Conservation (phyloP, 345 rosid species). For the Citrus sp. region DNA sequence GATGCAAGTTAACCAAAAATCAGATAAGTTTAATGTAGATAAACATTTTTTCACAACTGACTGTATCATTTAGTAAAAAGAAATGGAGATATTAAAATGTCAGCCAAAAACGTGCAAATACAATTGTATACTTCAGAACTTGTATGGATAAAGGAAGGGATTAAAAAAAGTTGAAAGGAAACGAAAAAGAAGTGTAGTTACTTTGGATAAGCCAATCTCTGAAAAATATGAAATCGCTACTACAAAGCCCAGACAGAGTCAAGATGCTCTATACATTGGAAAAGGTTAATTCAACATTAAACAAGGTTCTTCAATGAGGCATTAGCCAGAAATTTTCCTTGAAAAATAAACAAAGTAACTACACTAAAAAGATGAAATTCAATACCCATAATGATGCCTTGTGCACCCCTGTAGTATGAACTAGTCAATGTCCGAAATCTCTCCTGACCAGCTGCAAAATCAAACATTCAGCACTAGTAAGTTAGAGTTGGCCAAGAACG, state of each 20-base stretch:
- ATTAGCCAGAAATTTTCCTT: background rate
- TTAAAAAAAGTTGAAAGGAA: background rate
- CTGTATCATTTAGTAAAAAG: background rate
- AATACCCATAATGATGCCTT: conserved; percentile 46
- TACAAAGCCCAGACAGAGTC: background rate
- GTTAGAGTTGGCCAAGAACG: background rate
- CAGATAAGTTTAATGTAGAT: background rate
- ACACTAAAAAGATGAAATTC: background rate
- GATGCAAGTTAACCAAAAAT: background rate
- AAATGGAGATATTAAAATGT: background rate
- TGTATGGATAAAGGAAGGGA: background rate
- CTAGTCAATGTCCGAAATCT: conserved; percentile 51
- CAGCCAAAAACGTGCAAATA: background rate
- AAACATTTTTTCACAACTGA: background rate
- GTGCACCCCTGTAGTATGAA: conserved; percentile 53
- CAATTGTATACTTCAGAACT: background rate
- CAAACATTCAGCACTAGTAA: background rate
- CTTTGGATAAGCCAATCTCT: background rate
- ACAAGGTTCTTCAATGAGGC: background rate
- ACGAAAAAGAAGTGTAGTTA: background rate
- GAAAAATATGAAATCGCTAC: background rate
- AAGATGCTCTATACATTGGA: background rate
- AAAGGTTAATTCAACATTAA: background rate
- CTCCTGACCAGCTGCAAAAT: conserved; percentile 53
- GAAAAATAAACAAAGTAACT: background rate